Evolutionary conservation across 1,284 basidiomycete genomes (phyloP).

Genomic region (Gomphus bonarii): DNA sequence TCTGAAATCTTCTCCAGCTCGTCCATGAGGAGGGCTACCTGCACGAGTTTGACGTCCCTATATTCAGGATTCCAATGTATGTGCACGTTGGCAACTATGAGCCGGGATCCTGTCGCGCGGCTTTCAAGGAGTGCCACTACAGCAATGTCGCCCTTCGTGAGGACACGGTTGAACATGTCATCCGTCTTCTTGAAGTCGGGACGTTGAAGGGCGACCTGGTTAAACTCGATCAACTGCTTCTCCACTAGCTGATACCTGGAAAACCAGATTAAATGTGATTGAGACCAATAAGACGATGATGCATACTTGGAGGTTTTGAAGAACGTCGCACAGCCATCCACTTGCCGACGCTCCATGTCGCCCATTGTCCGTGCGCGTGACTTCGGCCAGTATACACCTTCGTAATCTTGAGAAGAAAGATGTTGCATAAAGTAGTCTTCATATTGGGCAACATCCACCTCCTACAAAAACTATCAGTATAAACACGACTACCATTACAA

Average conservation of each 20-base stretch:
- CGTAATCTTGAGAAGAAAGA: conserved; percentile 74
- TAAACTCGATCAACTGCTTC: conserved; percentile 92
- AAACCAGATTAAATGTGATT: conserved; percentile 9
- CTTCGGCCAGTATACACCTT: conserved; percentile 92
- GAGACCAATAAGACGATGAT: conserved; percentile 4
- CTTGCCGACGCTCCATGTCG: conserved; percentile 74
- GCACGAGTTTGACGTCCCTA: conserved; percentile 96
- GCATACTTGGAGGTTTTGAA: conserved; percentile 84
- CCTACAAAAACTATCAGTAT: conserved; percentile 27
- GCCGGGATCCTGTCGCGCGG: conserved; percentile 73
- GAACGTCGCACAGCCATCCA: conserved; percentile 97
- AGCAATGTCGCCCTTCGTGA: conserved; percentile 93
- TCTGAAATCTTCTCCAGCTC: conserved; percentile 86
- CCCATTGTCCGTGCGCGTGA: conserved; percentile 91
- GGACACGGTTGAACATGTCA: conserved; percentile 99
- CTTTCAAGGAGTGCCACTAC: conserved; percentile 85
- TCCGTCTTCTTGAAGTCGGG: conserved; percentile 97
- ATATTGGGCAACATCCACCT: conserved; percentile 90
- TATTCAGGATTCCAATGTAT: conserved; percentile 91
- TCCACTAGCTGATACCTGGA: conserved; percentile 86
- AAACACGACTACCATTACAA: conserved; percentile 14
- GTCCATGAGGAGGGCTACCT: conserved; percentile 86
- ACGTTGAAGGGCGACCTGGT: conserved; percentile 85
- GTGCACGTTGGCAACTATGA: conserved; percentile 88
- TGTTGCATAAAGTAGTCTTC: conserved; percentile 87